These are phyloP conservation scores for Betula pendula DNA, from an alignment of 306 rosid species.

Conservation along the genomic window DNA sequence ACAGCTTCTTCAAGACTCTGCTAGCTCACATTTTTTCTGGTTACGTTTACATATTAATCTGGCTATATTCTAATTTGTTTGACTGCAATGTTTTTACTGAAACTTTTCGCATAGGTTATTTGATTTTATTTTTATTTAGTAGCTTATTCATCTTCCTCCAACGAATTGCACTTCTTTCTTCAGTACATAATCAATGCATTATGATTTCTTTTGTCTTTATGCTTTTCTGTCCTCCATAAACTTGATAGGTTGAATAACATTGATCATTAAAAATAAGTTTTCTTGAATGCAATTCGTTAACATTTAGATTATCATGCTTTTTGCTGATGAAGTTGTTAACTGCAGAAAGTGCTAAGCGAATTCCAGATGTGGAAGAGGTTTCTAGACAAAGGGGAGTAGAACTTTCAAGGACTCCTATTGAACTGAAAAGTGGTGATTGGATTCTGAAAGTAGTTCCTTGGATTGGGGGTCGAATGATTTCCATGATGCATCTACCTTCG, in stretches of 20 bases:
- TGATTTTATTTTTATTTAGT: neutral
- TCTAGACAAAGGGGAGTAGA: constrained; percentile 62
- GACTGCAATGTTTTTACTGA: neutral
- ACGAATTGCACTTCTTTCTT: neutral
- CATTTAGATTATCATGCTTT: constrained; percentile 2
- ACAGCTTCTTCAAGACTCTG: constrained; percentile 9
- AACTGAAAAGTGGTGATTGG: constrained; percentile 77
- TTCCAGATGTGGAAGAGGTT: constrained; percentile 66
- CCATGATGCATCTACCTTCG: constrained; percentile 81
- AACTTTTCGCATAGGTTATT: neutral
- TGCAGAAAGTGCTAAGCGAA: constrained; percentile 65
- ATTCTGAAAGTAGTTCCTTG: constrained; percentile 74
- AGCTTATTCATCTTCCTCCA: neutral
- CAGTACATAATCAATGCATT: neutral
- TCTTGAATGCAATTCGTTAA: neutral
- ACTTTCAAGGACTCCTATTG: constrained; percentile 67
- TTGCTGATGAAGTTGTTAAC: constrained; percentile 22
- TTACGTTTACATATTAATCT: neutral
- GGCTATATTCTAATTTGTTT: neutral
- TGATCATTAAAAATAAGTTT: neutral
- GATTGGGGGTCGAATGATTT: constrained; percentile 94
- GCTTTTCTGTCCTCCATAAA: neutral
- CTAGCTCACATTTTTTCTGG: neutral
- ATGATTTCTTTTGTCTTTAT: neutral
- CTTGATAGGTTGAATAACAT: neutral